Evolutionary conservation across 2,329 filamentous ascomycete genomes (phyloP), one percentile per base, ranked within the genome.

Genomic region (Juglanconis juglandina): DNA sequence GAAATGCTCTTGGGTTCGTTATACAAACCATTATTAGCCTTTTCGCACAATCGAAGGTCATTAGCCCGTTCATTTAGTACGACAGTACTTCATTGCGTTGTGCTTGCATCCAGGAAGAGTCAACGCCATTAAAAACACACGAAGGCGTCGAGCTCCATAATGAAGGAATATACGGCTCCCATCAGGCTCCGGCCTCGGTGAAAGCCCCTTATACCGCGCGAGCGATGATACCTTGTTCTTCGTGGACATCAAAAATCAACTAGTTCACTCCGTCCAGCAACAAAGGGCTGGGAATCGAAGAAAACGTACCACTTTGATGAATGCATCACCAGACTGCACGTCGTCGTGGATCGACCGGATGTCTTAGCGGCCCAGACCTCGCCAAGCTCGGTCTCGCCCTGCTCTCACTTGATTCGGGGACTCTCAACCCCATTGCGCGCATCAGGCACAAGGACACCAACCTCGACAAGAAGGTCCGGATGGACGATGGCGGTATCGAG

Each of bases 401-500:
- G 9, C 60, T 69, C 1, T 64, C 66, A 30, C 41, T 64, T 3
- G 55, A 47, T 3, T 64, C 57, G 3, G 66, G 66, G 17, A 59
- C 59, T 8, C 48, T 66, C n/a, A 61, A 66, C 46, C 61, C 55
- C 2, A 63, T 69, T 24, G 54, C 63, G 4, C 47, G 44, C 41
- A 48, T 68, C 9, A 14, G 44, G 33, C 64, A 66, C 33, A 41
- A 33, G n/a, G 61, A 64, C 51, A 49, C 51, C 2, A 33, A 39
- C 2, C 59, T 68, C 10, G 59, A 68, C 49, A 47, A 56, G 8
- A 63, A 66, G 35, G 60, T 66, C n/a, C 66, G 67, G 14, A 66
- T 68, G 65, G 67, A 70, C 13, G 67, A 70, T 35, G 65, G 68
- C 1, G 65, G 55, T 17, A 65, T 69, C 41, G 66, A 68, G 10